These are phyloP conservation scores for Calonectria pteridis DNA, from an alignment of 2,329 filamentous ascomycete species.

Conservation along the genomic window DNA sequence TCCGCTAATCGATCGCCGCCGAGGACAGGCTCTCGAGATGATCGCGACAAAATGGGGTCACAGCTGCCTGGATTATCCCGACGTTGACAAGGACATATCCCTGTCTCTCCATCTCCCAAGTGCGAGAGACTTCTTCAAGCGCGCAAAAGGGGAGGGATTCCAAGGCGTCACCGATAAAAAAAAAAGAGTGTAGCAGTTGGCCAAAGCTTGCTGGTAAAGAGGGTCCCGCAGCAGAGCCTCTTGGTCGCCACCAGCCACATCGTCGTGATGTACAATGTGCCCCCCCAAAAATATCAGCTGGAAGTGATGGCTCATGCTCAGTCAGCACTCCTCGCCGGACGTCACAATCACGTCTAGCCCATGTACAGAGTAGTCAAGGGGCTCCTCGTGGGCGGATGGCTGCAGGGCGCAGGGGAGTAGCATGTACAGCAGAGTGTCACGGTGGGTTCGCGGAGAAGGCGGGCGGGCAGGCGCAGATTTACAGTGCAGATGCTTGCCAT, in stretches of 20 bases:
- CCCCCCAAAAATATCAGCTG: neutral
- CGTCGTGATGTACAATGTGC: slow-evolving; percentile 18
- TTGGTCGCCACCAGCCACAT: slow-evolving; percentile 22
- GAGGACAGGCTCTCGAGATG: slow-evolving; percentile 25
- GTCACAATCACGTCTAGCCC: neutral
- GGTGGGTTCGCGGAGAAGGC: slow-evolving; percentile 31
- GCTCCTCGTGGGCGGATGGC: slow-evolving; percentile 15
- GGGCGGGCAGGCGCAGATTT: slow-evolving; percentile 22
- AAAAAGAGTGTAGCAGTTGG: neutral
- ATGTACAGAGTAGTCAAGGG: neutral
- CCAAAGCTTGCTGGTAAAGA: slow-evolving; percentile 12
- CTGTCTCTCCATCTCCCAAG: slow-evolving; percentile 1
- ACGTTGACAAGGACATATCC: neutral
- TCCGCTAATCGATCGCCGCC: slow-evolving; percentile 27
- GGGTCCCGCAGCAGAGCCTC: slow-evolving; percentile 19
- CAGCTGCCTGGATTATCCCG: slow-evolving; percentile 17
- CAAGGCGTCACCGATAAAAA: neutral
- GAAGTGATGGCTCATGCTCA: slow-evolving; percentile 16
- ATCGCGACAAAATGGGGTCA: slow-evolving; percentile 21
- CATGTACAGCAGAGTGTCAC: slow-evolving; percentile 30
- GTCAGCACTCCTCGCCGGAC: slow-evolving; percentile 7
- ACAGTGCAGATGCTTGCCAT: slow-evolving; percentile 10
- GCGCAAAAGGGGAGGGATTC: neutral
- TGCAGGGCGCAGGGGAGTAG: slow-evolving; percentile 36
- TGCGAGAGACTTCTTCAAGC: neutral